These are phyloP conservation scores for Arthrocladium fulminans DNA, from an alignment of 2,329 filamentous ascomycete genomes.

Conservation along the genomic window DNA sequence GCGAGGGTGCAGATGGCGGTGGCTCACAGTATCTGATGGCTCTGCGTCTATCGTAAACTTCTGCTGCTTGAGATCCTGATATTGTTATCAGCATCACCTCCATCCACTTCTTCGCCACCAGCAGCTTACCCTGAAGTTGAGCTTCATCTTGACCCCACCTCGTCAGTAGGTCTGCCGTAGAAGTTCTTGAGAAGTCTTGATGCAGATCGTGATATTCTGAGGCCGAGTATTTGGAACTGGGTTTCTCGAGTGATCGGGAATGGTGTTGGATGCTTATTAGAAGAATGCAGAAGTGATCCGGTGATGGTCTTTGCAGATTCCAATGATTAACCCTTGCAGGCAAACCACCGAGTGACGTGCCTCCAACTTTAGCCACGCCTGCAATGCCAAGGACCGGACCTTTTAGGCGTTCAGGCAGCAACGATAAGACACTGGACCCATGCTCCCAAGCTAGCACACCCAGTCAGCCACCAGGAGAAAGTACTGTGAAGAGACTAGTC, in stretches of 20 bases:
- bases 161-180: not conserved
- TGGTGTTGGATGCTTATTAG: no score
- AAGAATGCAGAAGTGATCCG: not conserved
- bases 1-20: slow-evolving; percentile 14
- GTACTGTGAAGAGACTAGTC: no score
- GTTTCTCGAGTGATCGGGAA: no score
- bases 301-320: not conserved
- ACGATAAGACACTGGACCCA: no score
- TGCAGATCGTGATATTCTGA: not conserved
- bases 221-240: no score
- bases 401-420: not conserved
- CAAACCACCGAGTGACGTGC: slow-evolving; percentile 1
- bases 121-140: slow-evolving; percentile 58
- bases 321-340: not conserved
- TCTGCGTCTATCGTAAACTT: slow-evolving; percentile 96
- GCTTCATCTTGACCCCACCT: slow-evolving; percentile 49
- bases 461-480: no score
- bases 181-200: not conserved
- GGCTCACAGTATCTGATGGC: slow-evolving; percentile 75
- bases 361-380: not conserved
- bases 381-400: not conserved
- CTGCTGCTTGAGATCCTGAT: slow-evolving; percentile 92
- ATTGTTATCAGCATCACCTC: slow-evolving; percentile 19
- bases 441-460: no score
- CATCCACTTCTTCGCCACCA: not conserved